Base-by-base conservation (phyloP, 2,329 filamentous ascomycete species). In the Monosporascus sp. region DNA sequence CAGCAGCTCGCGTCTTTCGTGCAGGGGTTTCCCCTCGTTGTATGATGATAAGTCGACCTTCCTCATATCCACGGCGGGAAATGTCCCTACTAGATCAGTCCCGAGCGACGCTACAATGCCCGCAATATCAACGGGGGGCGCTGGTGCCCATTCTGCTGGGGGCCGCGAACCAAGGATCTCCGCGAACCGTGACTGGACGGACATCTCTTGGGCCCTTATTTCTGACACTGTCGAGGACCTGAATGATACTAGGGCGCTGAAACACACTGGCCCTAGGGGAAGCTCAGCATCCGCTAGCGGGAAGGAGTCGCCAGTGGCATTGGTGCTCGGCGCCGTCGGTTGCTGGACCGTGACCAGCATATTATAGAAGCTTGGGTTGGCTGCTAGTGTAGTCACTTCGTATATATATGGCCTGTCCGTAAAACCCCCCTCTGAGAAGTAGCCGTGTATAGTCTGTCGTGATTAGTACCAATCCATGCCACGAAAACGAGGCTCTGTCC, bases 361-460 rank as follows among this genome's bases (percentile, higher is more conserved):
- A 17, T 79, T 81, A 45, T 70, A 70, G 56, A 82, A 81, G 8
- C 73, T 74, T 35, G 74, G 72, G 11, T 76, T 76, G 3, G 73
- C 68, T 24, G 74, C 69, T 2, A 81, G 58, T 5, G 70, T 65
- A 2, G 71, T 69, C 3, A 81, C 76, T 24, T 74, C 71, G 63
- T 80, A 81, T 50, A 84, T 64, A 59, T 79, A 82, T 2, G 81
- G 80, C 2, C 79, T 73, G 55, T 81, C 76, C 1, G 62, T 54
- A 5, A 70, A 63, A 5, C 77, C 80, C 0, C 70, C 68, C 22
- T 75, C 72, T 2, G 78, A 78, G 61, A 83, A 84, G 60, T 75
- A 79, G 8, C 79, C 80, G 59, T 82, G 77, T 22, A 84, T 78
- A 8, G 78, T 77, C 79, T 82, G 38, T 50, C 8, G 37, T 53